Conservation (phyloP, 108 stramenopile species). For the Aurantiochytrium sp. region DNA sequence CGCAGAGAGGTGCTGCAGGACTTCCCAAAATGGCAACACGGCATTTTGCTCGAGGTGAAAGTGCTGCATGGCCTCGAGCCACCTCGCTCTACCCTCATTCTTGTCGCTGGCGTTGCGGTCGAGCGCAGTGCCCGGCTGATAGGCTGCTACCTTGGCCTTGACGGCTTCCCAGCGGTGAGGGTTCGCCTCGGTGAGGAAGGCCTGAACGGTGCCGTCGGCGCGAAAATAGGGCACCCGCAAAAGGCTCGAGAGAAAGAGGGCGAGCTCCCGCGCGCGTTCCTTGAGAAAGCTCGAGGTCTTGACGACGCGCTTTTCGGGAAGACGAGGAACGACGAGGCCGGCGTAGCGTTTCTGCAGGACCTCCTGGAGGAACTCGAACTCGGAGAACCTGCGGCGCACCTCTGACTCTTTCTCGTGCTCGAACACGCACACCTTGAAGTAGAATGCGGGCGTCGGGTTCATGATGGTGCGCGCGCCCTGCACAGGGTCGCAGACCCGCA, state of each 20-base stretch:
- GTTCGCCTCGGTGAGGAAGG: not conserved
- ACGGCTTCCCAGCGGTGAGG: not conserved
- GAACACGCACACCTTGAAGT: not conserved
- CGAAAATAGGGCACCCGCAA: not conserved
- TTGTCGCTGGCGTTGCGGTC: not conserved
- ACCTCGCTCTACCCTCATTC: not conserved
- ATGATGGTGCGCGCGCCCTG: not conserved
- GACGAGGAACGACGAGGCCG: not conserved
- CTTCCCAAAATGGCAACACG: not conserved
- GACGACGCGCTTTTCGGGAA: not conserved
- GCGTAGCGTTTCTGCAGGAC: not conserved
- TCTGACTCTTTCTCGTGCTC: not conserved
- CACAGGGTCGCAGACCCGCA: not conserved
- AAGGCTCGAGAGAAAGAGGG: not conserved
- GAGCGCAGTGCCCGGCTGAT: not conserved
- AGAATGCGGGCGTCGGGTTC: not conserved
- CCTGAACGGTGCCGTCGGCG: not conserved
- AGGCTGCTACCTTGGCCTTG: not conserved
- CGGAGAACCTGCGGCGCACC: slow-evolving; percentile 1
- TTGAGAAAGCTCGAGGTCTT: not conserved
- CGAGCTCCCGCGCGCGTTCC: not conserved
- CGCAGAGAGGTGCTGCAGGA: not conserved
- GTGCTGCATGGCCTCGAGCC: not conserved
- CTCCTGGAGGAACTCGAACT: not conserved
- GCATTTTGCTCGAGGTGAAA: not conserved